These are phyloP conservation scores for Didymellaceae sp. DNA, from an alignment of 2,329 filamentous ascomycete genomes.

Conservation along the genomic window DNA sequence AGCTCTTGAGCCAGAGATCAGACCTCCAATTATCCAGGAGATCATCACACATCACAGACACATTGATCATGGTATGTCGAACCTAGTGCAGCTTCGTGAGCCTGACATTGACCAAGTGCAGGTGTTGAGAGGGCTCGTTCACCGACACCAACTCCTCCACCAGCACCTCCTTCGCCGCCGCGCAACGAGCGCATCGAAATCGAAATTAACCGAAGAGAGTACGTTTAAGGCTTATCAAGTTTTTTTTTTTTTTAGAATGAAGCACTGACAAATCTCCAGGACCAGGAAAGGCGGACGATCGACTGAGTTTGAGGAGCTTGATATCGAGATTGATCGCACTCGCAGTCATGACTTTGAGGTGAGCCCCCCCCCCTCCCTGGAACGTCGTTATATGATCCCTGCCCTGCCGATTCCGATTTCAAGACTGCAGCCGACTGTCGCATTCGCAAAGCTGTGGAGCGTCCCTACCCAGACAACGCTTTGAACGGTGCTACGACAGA, in stretches of 20 bases:
- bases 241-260: no score
- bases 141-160: slow-evolving; percentile 57
- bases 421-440: slow-evolving; percentile 66
- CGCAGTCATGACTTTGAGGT: slow-evolving; percentile 30
- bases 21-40: slow-evolving; percentile 84
- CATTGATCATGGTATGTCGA: slow-evolving; percentile 78
- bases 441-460: slow-evolving; percentile 71
- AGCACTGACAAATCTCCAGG: slow-evolving; percentile 22
- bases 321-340: slow-evolving; percentile 69
- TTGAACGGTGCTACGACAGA: slow-evolving; percentile 75
- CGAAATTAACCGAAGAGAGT: slow-evolving; percentile 61
- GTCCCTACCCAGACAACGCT: slow-evolving; percentile 74
- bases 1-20: slow-evolving; percentile 70
- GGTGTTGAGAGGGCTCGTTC: slow-evolving; percentile 56
- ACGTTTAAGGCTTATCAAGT: no score
- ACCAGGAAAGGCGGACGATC: slow-evolving; percentile 53
- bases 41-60: slow-evolving; percentile 88
- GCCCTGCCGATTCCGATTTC: slow-evolving; percentile 53
- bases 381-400: slow-evolving; percentile 46
- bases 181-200: slow-evolving; percentile 63
- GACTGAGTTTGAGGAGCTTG: slow-evolving; percentile 63
- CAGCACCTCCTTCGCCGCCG: slow-evolving; percentile 52
- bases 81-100: neutral
- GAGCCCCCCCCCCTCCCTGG: slow-evolving; percentile 48
- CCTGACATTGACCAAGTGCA: slow-evolving; percentile 21